Evolutionary conservation across 73 alveolate genomes (phyloP).

Genomic region (Uronychia setigera): DNA sequence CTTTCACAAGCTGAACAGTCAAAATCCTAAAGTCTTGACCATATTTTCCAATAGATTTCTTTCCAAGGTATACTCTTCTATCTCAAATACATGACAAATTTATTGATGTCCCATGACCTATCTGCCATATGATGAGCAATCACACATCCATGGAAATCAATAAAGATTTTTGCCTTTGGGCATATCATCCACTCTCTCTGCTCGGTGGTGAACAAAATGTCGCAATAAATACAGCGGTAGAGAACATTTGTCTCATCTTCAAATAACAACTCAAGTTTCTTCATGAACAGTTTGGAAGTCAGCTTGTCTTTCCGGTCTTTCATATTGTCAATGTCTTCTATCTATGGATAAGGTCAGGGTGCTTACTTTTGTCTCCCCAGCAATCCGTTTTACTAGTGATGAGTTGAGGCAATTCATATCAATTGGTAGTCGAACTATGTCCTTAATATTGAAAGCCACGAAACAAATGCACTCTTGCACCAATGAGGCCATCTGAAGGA

Average conservation of each 20-base stretch:
- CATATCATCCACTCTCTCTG: conserved; percentile 47
- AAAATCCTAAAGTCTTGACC: conserved; percentile 9
- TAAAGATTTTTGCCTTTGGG: conserved; percentile 54
- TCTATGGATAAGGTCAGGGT: background rate
- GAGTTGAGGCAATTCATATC: conserved; percentile 57
- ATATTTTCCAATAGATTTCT: conserved; percentile 51
- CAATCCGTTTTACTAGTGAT: conserved; percentile 11
- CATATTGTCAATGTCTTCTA: conserved; percentile 25
- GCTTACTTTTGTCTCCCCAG: conserved; percentile 5
- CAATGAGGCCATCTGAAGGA: conserved; percentile 44
- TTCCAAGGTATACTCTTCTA: conserved; percentile 38
- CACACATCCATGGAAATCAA: conserved; percentile 62
- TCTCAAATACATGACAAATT: conserved; percentile 39
- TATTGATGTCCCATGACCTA: conserved; percentile 46
- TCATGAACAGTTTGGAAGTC: conserved; percentile 42
- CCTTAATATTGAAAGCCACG: conserved; percentile 9
- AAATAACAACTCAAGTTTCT: conserved; percentile 46
- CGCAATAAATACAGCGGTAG: conserved; percentile 43
- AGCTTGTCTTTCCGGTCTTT: conserved; percentile 43
- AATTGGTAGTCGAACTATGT: conserved; percentile 56
- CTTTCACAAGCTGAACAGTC: conserved; percentile 32
- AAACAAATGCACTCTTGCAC: conserved; percentile 45
- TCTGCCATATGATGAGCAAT: conserved; percentile 66
- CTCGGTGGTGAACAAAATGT: conserved; percentile 32
- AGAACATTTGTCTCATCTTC: conserved; percentile 48